Conservation (phyloP, 2,329 filamentous ascomycete species). For the Colletotrichum sojae region DNA sequence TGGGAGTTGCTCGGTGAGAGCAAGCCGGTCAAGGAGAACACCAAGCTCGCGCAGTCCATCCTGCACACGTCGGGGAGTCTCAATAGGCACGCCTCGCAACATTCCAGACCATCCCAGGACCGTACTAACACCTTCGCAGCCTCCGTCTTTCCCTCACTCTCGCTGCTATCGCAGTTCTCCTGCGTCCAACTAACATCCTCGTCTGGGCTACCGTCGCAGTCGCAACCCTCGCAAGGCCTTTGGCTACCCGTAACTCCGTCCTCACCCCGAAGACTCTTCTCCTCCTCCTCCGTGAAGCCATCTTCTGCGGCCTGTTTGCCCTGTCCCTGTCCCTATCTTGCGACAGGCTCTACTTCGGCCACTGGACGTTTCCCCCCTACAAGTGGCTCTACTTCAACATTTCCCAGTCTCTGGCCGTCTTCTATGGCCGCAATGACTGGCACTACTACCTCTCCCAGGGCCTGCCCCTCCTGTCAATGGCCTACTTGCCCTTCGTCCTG, state of each 20-base stretch:
- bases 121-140: constrained; percentile 43
- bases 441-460: constrained; percentile 96
- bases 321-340: constrained; percentile 75
- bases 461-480: constrained; percentile 87
- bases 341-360: constrained; percentile 85
- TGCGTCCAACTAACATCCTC: constrained; percentile 90
- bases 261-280: constrained; percentile 60
- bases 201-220: constrained; percentile 81
- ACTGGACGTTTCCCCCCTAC: constrained; percentile 90
- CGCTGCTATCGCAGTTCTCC: constrained; percentile 85
- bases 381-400: constrained; percentile 94
- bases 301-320: constrained; percentile 74
- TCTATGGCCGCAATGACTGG: constrained; percentile 91
- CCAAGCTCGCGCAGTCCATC: constrained; percentile 49
- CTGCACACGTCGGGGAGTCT: constrained; percentile 49
- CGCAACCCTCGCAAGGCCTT: constrained; percentile 59
- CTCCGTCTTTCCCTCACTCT: constrained; percentile 76
- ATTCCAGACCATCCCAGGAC: background rate
- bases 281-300: constrained; percentile 73
- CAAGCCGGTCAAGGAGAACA: constrained; percentile 56
- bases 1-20: constrained; percentile 76
- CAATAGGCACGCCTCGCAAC: constrained; percentile 39
- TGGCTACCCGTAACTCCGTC: constrained; percentile 55
- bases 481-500: constrained; percentile 82
- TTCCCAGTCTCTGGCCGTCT: constrained; percentile 86